Evolutionary conservation across 352 stramenopile genomes (phyloP).

Genomic region (Elongisporangium undulatum): DNA sequence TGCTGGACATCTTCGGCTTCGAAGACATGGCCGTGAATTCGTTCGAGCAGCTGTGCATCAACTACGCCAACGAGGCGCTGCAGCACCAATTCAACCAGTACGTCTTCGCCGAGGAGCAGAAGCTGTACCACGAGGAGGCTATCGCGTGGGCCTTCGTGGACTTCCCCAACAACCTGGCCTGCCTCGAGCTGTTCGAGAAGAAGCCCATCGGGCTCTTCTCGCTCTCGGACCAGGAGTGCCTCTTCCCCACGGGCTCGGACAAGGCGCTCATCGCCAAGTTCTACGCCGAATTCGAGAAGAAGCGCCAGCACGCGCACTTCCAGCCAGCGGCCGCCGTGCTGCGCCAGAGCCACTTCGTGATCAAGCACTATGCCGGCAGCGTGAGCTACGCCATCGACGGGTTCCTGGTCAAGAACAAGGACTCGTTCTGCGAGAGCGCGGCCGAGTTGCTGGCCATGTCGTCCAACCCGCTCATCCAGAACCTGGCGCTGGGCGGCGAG

Average conservation of each 20-base stretch:
- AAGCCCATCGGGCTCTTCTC: constrained; percentile 78
- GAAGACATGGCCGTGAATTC: constrained; percentile 84
- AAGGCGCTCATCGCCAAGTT: constrained; percentile 71
- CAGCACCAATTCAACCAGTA: constrained; percentile 89
- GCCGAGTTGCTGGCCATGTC: constrained; percentile 48
- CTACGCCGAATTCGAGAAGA: constrained; percentile 70
- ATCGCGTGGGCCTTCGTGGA: constrained; percentile 75
- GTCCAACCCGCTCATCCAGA: constrained; percentile 59
- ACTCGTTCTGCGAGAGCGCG: constrained; percentile 77
- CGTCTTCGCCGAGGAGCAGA: constrained; percentile 91
- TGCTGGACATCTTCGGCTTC: constrained; percentile 89
- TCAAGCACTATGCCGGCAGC: constrained; percentile 81
- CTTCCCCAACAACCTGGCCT: constrained; percentile 76
- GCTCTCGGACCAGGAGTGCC: constrained; percentile 77
- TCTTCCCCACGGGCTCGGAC: constrained; percentile 74
- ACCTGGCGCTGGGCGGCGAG: constrained; percentile 23
- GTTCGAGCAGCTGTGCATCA: constrained; percentile 91
- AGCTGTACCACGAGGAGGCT: constrained; percentile 66
- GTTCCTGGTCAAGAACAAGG: constrained; percentile 91
- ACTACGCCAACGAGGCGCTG: constrained; percentile 86
- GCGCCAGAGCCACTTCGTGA: constrained; percentile 72
- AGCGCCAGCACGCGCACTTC: constrained; percentile 53
- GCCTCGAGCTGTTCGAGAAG: constrained; percentile 78
- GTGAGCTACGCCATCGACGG: constrained; percentile 77
- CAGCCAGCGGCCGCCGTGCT: constrained; percentile 34